Evolutionary conservation across 169 alveolate species (phyloP), one percentile per base, ranked within the genome.

Genomic region (Plasmodium gallinaceum): DNA sequence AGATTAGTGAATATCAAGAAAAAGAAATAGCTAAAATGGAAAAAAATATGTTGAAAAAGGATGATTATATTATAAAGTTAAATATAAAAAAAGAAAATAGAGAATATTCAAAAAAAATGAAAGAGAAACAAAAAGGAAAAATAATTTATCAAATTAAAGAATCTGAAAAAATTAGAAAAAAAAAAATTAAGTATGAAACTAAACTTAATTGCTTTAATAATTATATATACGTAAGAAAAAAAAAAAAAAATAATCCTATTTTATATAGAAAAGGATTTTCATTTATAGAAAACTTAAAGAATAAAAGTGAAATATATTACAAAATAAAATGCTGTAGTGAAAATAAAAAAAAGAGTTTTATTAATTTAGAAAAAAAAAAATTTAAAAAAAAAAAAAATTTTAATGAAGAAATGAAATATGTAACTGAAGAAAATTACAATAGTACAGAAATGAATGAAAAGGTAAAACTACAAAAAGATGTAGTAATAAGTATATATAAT

Each of bases 201-300:
- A 83, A 83, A 83, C 32, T 57, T 52, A 83, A 83, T 16, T 70
- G 74, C 32, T 69, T 68, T 72, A 83, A 62, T 61, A 68, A 68
- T 60, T 18, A 39, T 37, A 54, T 62, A n/a, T 74, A 69, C 20
- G 80, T 43, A 62, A 68, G 46, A 16, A 83, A 68, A 54, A 83
- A 68, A 83, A 9, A 32, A 54, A 68, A 68, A 32, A 18, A 54
- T 24, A 16, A 42, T 26, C 58, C 62, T 22, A 39, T 83, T 3
- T 52, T 5, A 32, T 20, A 54, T 58, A 83, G 68, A 62, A 70
- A 57, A 46, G 52, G 46, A 70, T 42, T 83, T 20, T 68, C 91
- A 10, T 83, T 83, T 32, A 69, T 83, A 14, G 60, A 18, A 39
- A 83, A 83, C 22, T 60, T 68, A 18, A 83, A 83, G 69, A 83